Evolutionary conservation across 2,329 filamentous ascomycete genomes (phyloP).

Genomic region (Neofusicoccum umdonicola): DNA sequence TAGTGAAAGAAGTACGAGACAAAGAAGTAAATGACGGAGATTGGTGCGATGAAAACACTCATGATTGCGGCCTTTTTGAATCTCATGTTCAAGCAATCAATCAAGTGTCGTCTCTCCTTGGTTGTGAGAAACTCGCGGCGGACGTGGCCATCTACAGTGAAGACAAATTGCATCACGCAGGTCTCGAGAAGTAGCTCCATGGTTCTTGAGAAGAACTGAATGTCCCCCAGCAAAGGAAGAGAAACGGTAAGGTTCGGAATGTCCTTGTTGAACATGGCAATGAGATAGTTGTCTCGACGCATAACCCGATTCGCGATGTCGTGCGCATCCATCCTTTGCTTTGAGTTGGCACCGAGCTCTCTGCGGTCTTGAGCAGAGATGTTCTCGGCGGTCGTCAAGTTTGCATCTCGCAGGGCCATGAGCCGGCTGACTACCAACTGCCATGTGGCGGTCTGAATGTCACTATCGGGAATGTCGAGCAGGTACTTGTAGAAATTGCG

Average conservation of each 20-base stretch:
- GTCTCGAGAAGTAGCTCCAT: conserved; percentile 90
- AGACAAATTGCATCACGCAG: conserved; percentile 89
- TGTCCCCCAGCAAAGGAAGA: conserved; percentile 74
- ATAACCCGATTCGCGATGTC: conserved; percentile 96
- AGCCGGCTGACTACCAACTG: conserved; percentile 83
- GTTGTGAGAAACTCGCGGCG: conserved; percentile 82
- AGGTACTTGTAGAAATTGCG: conserved; percentile 84
- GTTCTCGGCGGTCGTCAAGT: conserved; percentile 73
- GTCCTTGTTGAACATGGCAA: conserved; percentile 96
- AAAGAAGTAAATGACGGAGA: conserved; percentile 81
- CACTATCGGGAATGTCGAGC: conserved; percentile 76
- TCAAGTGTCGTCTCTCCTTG: conserved; percentile 74
- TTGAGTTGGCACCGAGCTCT: conserved; percentile 77
- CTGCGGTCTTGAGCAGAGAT: conserved; percentile 59
- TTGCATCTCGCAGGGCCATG: conserved; percentile 79
- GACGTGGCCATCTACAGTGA: conserved; percentile 80
- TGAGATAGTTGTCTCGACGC: conserved; percentile 95
- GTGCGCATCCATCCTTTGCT: conserved; percentile 91
- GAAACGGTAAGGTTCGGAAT: conserved; percentile 83
- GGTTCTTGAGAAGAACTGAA: conserved; percentile 83
- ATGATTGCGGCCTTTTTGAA: conserved; percentile 82
- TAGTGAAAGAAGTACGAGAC: conserved; percentile 93
- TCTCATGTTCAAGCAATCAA: conserved; percentile 71
- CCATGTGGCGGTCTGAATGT: conserved; percentile 95
- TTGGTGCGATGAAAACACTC: conserved; percentile 82